phyloP scores from a whole-genome alignment of 768 basidiomycete genomes.

The Psilocybe sp. region DNA sequence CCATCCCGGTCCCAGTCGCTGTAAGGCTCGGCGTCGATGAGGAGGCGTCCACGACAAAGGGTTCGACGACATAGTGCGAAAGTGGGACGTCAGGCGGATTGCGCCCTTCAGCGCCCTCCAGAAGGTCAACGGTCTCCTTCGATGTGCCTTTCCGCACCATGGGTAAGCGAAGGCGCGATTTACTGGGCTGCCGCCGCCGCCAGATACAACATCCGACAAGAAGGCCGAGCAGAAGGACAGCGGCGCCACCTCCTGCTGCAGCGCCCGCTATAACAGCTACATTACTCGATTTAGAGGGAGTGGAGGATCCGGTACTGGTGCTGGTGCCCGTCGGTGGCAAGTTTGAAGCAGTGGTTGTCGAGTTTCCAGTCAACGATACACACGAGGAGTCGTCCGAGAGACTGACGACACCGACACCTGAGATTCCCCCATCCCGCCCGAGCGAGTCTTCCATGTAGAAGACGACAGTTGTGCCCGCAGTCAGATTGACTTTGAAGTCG shows the following conservation, averaged over 20 bases:
- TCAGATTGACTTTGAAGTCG: slow-evolving; percentile 22
- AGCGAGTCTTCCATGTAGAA: slow-evolving; percentile 23
- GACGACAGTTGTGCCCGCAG: slow-evolving; percentile 20
- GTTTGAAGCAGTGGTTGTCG: slow-evolving; percentile 2
- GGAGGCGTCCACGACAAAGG: too few relatives aligned
- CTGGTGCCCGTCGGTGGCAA: neutral
- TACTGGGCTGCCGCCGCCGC: neutral
- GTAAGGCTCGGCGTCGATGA: too few relatives aligned
- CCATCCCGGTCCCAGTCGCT: too few relatives aligned
- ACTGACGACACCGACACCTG: slow-evolving; percentile 15
- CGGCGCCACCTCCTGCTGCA: slow-evolving; percentile 1
- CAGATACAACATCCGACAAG: neutral
- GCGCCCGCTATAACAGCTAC: slow-evolving; percentile 5
- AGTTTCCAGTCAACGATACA: slow-evolving; percentile 4
- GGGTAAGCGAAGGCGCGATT: neutral
- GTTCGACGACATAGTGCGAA: too few relatives aligned
- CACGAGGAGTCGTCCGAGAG: slow-evolving; percentile 21
- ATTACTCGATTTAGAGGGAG: slow-evolving; percentile 1
- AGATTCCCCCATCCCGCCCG: slow-evolving; percentile 22
- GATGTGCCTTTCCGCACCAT: neutral
- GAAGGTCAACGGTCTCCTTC: slow-evolving; percentile 1
- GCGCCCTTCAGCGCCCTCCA: neutral
- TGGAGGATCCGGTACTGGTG: neutral
- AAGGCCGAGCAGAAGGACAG: neutral
- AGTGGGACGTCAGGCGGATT: too few relatives aligned